Evolutionary conservation across 495 filamentous ascomycete genomes (phyloP).

Genomic region (Xylaria telfairii): DNA sequence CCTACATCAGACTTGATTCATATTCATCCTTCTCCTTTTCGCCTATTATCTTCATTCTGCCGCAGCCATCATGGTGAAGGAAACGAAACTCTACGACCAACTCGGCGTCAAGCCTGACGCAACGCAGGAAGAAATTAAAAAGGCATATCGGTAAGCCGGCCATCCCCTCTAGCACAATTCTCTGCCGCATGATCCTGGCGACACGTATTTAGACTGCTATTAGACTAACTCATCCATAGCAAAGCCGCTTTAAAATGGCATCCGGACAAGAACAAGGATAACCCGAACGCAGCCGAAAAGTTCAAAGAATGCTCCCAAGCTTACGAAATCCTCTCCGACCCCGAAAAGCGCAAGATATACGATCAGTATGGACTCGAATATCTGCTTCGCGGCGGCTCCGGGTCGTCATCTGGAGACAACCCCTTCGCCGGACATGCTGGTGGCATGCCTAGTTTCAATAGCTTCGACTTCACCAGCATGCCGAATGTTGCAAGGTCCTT

Average conservation of each 20-base stretch:
- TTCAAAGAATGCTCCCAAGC: conserved; percentile 97
- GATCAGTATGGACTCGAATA: conserved; percentile 95
- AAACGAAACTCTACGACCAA: conserved; percentile 84
- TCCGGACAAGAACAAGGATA: conserved; percentile 97
- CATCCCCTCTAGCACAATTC: conserved; percentile 10
- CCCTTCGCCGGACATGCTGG: conserved; percentile 51
- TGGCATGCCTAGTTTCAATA: conserved; percentile 52
- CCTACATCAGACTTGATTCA: neutral
- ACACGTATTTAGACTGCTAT: neutral
- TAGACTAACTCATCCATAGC: conserved; percentile 50
- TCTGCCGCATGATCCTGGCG: neutral
- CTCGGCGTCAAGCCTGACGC: conserved; percentile 79
- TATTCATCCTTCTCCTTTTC: neutral
- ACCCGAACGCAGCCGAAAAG: conserved; percentile 80
- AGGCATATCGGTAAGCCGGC: conserved; percentile 80
- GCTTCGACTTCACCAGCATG: conserved; percentile 56
- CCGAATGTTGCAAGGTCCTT: conserved; percentile 61
- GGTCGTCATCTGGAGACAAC: conserved; percentile 67
- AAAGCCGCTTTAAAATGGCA: conserved; percentile 92
- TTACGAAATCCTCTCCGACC: conserved; percentile 96
- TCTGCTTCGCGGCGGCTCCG: conserved; percentile 80
- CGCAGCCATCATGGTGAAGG: conserved; percentile 72
- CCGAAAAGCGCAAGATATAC: conserved; percentile 95
- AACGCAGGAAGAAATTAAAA: conserved; percentile 93
- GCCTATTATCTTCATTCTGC: neutral